phyloP scores from a whole-genome alignment of 208 protist genomes.

The Trypanosoma mega region DNA sequence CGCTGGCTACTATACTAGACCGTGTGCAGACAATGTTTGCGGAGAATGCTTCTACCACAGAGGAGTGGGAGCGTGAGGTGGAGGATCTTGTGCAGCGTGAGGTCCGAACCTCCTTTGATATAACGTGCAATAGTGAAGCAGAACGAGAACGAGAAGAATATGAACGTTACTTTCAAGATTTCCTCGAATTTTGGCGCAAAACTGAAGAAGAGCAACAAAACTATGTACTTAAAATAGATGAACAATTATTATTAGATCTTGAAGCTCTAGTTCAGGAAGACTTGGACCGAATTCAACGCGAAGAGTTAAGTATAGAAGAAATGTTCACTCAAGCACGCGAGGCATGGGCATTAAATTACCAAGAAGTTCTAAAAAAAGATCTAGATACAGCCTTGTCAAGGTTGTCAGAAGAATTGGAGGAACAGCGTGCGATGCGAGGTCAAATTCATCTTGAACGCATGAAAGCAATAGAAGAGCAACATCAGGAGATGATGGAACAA shows the following conservation, averaged over 20 bases:
- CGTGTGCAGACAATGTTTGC: constrained; percentile 54
- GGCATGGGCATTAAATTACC: constrained; percentile 64
- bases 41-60: constrained; percentile 15
- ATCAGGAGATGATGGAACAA: constrained; percentile 46
- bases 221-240: constrained; percentile 75
- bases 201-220: constrained; percentile 67
- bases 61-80: constrained; percentile 57
- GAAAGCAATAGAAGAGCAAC: constrained; percentile 48
- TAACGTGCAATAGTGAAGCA: constrained; percentile 53
- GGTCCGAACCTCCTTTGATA: constrained; percentile 68
- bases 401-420: constrained; percentile 54
- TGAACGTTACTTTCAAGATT: constrained; percentile 54
- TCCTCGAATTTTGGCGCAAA: constrained; percentile 69
- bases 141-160: constrained; percentile 63
- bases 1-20: constrained; percentile 49
- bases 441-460: constrained; percentile 65
- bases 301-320: constrained; percentile 74
- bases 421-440: constrained; percentile 47
- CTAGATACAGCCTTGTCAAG: constrained; percentile 48
- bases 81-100: constrained; percentile 61
- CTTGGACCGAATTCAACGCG: constrained; percentile 55
- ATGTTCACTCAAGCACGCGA: constrained; percentile 71
- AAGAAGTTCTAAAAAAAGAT: constrained; percentile 57
- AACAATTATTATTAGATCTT: constrained; percentile 64
- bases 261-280: constrained; percentile 66